Evolutionary conservation across 1,284 basidiomycete species (phyloP), one percentile per base, ranked within the genome.

Genomic region (Sporisorium graminicola): DNA sequence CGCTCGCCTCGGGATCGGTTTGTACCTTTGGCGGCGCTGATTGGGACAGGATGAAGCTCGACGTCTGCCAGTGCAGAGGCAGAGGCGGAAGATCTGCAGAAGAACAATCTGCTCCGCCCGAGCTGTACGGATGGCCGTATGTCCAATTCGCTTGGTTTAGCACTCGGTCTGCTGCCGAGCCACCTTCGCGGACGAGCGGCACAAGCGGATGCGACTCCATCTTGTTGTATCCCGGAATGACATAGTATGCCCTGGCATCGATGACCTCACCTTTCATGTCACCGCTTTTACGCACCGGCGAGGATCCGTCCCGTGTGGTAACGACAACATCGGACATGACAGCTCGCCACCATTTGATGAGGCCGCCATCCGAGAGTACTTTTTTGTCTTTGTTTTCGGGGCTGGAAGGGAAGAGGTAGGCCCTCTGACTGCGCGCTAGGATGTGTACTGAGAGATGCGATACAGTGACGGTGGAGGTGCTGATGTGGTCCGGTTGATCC

Each of bases 321-420:
- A 63, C 69, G 40, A 77, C 44, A 10, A 75, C 77, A 26, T 82
- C 60, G 42, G 70, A 77, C 53, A 85, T 74, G 10, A 81, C 76
- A 5, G 58, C 54, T 83, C 92, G 92, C 96, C 96, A 99, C 96
- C 96, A 99, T 53, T 88, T 90, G 85, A 94, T 95, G 1, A 99
- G 89, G 75, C 89, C 90, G 27, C 91, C 88, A 80, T 98, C 96
- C 37, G 89, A 89, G 56, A 96, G 86, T 2, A 93, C 91, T 26
- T 88, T 89, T 87, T 98, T 98, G 22, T 65, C 73, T 22, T 52
- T 79, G 76, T 90, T 91, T 27, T 94, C 91, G 4, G 90, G 88
- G n/a, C 93, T 94, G 82, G 95, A 94, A 0, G 95, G 93, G 85
- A 99, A 98, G 31, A 99, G 88, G 85, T 99, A 99, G 84, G 98